A percentile compares a stretch with the other conserved stretches of the same genome.
These are phyloP conservation scores for Eutrema heterophyllum DNA, from an alignment of 345 rosid genomes.

Conservation along the genomic window DNA sequence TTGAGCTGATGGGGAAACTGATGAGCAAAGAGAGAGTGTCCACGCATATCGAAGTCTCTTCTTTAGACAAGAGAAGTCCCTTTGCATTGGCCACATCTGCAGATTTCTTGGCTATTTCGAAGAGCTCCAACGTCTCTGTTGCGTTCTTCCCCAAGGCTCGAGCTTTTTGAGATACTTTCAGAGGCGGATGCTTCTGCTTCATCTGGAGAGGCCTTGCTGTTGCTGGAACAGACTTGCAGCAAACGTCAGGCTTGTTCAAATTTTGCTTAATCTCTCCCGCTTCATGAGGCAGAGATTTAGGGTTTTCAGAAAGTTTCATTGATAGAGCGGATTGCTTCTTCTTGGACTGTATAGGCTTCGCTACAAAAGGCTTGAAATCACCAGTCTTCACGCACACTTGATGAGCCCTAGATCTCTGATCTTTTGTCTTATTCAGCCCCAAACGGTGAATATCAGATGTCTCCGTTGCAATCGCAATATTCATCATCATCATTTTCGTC, in stretches of 20 bases:
- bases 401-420: background rate
- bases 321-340: background rate
- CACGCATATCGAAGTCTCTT: background rate
- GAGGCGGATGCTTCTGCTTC: background rate
- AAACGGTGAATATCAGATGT: too few species aligned
- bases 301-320: background rate
- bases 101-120: background rate
- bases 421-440: background rate
- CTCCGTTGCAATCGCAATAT: too few species aligned
- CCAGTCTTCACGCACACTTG: background rate
- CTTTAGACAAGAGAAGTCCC: background rate
- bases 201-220: background rate
- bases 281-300: background rate
- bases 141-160: background rate
- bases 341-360: too few species aligned
- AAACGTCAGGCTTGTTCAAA: too few species aligned
- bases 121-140: conserved; percentile 1
- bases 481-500: too few species aligned
- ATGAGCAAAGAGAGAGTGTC: background rate
- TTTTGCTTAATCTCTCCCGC: too few species aligned
- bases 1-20: background rate
- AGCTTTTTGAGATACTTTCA: background rate
- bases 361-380: background rate
- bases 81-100: conserved; percentile 1
- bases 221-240: background rate